Base-by-base conservation (phyloP, 1,139 yeast genomes). In the Pichia sp. region DNA sequence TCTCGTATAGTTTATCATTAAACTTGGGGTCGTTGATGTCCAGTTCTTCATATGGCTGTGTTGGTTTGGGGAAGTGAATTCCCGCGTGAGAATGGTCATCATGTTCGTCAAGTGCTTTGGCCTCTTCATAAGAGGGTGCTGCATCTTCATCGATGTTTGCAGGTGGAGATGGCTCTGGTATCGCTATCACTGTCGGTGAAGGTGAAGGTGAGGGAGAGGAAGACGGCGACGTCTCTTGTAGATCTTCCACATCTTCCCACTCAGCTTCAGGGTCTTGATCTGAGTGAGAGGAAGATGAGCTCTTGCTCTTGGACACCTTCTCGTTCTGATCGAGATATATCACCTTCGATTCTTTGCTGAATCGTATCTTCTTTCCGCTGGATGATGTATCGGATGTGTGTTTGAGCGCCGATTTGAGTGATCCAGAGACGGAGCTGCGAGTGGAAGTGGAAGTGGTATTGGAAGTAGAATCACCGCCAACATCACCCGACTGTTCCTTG, bases 1-100 rank as follows among this genome's bases (percentile, higher is more conserved):
- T 84, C 27, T 76, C 81, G 52, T 87, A 94, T 39, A 93, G 62
- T 49, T 85, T 81, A 30, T 79, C 78, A 46, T 77, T 72, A 54
- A 87, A 88, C 15, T 78, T 71, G 1, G 94, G 91, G 55, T 81
- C 94, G 52, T 82, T 64, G 11, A 82, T 52, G 46, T 79, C 85
- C 25, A 82, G 51, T 28, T 56, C 53, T 28, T 47, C 51, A 28
- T 44, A 43, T 6, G 46, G 48, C 11, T 40, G 38, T 6, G 31
- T 27, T 1, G 83, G 81, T 35, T 68, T 72, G 3, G 82, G 74
- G 52, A 84, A 84, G 56, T 83, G 94, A 4, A 82, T 74, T 33
- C 30, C 30, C 18, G 24, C 14, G 10, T 15, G 16, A 29, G 7
- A 10, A 20, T 25, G 14, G 15, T 14, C 8, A 5, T 25, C 24